Conservation (phyloP, 495 filamentous ascomycete species). For the Penicillium egyptiacum region DNA sequence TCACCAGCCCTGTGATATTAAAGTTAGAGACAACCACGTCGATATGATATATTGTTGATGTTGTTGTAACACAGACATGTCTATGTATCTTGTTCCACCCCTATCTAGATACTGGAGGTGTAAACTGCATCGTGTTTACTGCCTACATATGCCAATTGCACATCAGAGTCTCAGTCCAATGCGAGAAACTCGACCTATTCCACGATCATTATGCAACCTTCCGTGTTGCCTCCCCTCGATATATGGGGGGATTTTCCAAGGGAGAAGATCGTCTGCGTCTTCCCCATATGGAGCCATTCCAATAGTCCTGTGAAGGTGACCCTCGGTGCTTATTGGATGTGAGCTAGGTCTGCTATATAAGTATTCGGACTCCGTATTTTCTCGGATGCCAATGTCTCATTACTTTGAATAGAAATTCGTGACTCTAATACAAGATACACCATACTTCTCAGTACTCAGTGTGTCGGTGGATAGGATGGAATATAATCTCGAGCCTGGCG, state of each 20-base stretch:
- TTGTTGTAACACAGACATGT: neutral
- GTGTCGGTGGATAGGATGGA: neutral
- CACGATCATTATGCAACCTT: slow-evolving; percentile 10
- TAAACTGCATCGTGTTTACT: neutral
- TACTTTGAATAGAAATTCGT: neutral
- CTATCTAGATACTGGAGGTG: neutral
- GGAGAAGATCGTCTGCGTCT: slow-evolving; percentile 10
- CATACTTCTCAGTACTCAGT: neutral
- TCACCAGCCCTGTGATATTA: neutral
- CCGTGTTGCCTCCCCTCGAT: slow-evolving; percentile 11
- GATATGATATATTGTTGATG: neutral
- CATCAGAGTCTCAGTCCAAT: slow-evolving; percentile 6
- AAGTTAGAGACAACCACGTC: neutral
- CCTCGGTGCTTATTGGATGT: slow-evolving; percentile 1
- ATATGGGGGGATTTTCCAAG: slow-evolving; percentile 6
- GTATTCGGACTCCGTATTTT: slow-evolving; percentile 1
- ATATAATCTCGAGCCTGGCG: neutral
- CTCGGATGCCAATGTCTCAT: neutral
- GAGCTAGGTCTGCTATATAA: neutral
- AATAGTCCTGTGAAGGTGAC: slow-evolving; percentile 7
- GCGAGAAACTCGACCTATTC: slow-evolving; percentile 8
- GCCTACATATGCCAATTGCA: neutral
- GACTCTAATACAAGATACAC: neutral
- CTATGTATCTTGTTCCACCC: neutral
- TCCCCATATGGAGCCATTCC: slow-evolving; percentile 13